Conservation (phyloP, 2,329 filamentous ascomycete species). For the Hypoxylon sp. region DNA sequence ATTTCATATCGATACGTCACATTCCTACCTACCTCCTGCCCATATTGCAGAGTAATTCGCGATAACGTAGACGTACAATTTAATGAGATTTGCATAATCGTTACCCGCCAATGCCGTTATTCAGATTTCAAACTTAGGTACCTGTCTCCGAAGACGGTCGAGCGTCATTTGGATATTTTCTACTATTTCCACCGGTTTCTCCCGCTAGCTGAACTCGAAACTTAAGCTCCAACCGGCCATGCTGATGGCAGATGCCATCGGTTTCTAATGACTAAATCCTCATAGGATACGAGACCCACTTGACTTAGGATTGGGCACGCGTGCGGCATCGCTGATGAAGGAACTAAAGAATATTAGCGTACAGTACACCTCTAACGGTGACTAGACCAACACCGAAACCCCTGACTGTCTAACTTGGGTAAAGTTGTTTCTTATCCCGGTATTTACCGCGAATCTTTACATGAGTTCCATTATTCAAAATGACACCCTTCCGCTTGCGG, state of each 20-base stretch:
- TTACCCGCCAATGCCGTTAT: slow-evolving; percentile 35
- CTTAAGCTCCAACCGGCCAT: slow-evolving; percentile 10
- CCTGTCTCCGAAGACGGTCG: slow-evolving; percentile 43
- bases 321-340: slow-evolving; percentile 34
- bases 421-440: slow-evolving; percentile 37
- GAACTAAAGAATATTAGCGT: slow-evolving; percentile 26
- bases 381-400: slow-evolving; percentile 39
- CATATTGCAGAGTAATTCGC: slow-evolving; percentile 19
- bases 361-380: slow-evolving; percentile 33
- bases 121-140: slow-evolving; percentile 34
- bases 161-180: slow-evolving; percentile 32
- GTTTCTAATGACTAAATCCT: slow-evolving; percentile 43
- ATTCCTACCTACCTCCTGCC: slow-evolving; percentile 32
- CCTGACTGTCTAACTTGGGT: slow-evolving; percentile 30
- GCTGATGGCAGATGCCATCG: slow-evolving; percentile 30
- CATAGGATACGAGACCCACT: slow-evolving; percentile 42
- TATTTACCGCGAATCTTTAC: slow-evolving; percentile 34
- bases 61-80: slow-evolving; percentile 22
- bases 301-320: slow-evolving; percentile 33
- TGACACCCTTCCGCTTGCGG: slow-evolving; percentile 32
- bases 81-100: slow-evolving; percentile 33
- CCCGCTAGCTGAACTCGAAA: slow-evolving; percentile 37
- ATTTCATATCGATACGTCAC: slow-evolving; percentile 44
- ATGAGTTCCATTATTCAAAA: slow-evolving; percentile 31
- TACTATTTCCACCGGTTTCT: slow-evolving; percentile 35